Percentiles rank a stretch among this genome's conserved stretches.
These are phyloP conservation scores for Vitellaria paradoxa DNA, from an alignment of 179 eudicot species.

Conservation along the genomic window DNA sequence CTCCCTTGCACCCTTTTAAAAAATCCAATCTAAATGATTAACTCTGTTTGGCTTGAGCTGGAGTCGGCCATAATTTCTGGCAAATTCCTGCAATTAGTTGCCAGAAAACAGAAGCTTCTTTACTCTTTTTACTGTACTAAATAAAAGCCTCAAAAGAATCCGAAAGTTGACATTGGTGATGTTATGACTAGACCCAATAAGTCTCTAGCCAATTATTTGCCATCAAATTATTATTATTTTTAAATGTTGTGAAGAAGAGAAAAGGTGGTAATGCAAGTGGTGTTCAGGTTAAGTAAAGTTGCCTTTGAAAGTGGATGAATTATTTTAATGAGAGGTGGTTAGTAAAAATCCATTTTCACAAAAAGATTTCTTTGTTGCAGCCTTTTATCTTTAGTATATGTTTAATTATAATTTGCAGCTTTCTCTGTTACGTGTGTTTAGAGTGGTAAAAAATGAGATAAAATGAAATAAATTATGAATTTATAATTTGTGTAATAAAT, in stretches of 20 bases:
- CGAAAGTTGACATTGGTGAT: constrained; percentile 52
- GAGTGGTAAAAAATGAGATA: too few relatives aligned
- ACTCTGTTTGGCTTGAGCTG: constrained; percentile 26
- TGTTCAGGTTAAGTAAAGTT: constrained; percentile 44
- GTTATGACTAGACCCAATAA: constrained; percentile 49
- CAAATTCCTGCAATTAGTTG: constrained; percentile 19
- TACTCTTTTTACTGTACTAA: constrained; percentile 16
- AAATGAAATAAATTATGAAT: too few relatives aligned
- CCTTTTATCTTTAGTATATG: constrained; percentile 25
- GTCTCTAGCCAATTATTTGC: constrained; percentile 25
- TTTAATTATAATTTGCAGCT: constrained; percentile 28
- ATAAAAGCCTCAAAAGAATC: constrained; percentile 30
- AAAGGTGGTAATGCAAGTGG: constrained; percentile 30
- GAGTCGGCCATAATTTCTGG: constrained; percentile 38
- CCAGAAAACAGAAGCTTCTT: constrained; percentile 41
- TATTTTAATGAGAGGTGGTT: constrained; percentile 24
- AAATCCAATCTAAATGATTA: constrained; percentile 41
- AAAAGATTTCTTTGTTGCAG: constrained; percentile 35
- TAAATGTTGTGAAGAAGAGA: constrained; percentile 3
- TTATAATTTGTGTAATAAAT: too few relatives aligned
- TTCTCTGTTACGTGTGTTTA: background rate
- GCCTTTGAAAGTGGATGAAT: constrained; percentile 19
- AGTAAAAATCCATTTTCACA: constrained; percentile 45
- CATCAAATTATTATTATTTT: background rate
- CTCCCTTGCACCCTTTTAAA: constrained; percentile 16